These are phyloP conservation scores for Polyporus arcularius DNA, from an alignment of 768 basidiomycete genomes.

Conservation along the genomic window DNA sequence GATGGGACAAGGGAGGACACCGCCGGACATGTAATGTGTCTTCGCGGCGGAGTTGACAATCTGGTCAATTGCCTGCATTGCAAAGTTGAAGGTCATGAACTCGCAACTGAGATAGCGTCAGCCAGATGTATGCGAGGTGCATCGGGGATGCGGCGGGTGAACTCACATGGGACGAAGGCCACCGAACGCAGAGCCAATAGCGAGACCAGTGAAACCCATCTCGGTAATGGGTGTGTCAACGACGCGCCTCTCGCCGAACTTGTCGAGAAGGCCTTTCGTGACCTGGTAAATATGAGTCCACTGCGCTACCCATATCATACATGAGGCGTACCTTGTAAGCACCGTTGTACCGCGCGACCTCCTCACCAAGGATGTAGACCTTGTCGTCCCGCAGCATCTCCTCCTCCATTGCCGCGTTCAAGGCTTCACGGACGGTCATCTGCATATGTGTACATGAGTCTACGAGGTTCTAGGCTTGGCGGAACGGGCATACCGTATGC, in stretches of 20 bases:
- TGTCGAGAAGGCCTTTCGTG: slow-evolving; percentile 97
- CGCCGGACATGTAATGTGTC: slow-evolving; percentile 99
- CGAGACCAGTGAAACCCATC: slow-evolving; percentile 98
- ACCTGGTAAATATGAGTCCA: slow-evolving; percentile 50
- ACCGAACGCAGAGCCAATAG: slow-evolving; percentile 91
- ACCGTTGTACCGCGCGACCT: slow-evolving; percentile 98
- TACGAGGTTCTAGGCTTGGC: slow-evolving; percentile 8
- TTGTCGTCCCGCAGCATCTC: slow-evolving; percentile 96
- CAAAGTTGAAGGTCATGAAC: slow-evolving; percentile 99
- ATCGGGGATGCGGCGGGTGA: not conserved
- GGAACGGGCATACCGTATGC: slow-evolving; percentile 43
- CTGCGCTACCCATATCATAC: not conserved
- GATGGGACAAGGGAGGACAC: slow-evolving; percentile 96
- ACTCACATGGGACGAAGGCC: slow-evolving; percentile 90
- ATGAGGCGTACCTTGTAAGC: slow-evolving; percentile 77
- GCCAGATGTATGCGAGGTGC: not conserved
- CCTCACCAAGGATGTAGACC: slow-evolving; percentile 96
- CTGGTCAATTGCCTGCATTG: slow-evolving; percentile 99
- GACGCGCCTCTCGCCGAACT: slow-evolving; percentile 98
- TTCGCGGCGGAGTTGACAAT: slow-evolving; percentile 99
- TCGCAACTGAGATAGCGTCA: slow-evolving; percentile 67
- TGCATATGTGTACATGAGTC: slow-evolving; percentile 33
- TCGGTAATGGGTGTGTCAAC: slow-evolving; percentile 97
- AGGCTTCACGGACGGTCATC: slow-evolving; percentile 99
- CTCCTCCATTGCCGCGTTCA: slow-evolving; percentile 98